Conservation (phyloP, 2,329 filamentous ascomycete species). For the Hortaea sp. region DNA sequence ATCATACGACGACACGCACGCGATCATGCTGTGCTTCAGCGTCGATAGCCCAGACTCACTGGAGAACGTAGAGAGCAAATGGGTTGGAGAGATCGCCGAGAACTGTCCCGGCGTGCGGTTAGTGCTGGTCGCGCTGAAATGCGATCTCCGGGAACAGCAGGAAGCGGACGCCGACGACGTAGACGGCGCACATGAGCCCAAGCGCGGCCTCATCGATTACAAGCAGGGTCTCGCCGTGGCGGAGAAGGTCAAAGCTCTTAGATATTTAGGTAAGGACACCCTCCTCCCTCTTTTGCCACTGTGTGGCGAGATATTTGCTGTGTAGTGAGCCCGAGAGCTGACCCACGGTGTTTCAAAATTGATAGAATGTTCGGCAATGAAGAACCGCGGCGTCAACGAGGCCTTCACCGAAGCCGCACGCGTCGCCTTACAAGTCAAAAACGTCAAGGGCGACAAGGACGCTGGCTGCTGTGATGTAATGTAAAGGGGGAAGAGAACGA, state of each 20-base stretch:
- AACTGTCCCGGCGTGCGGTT: slow-evolving; percentile 94
- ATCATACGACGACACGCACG: slow-evolving; percentile 95
- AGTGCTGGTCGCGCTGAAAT: slow-evolving; percentile 91
- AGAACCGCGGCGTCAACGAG: slow-evolving; percentile 95
- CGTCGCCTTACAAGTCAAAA: slow-evolving; percentile 62
- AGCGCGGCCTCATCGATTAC: slow-evolving; percentile 70
- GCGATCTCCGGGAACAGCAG: slow-evolving; percentile 74
- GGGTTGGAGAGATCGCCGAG: slow-evolving; percentile 95
- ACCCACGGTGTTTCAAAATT: neutral
- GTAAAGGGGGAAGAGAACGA: too few species aligned
- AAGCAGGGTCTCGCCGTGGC: slow-evolving; percentile 86
- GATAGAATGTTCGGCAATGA: slow-evolving; percentile 91
- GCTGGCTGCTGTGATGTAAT: slow-evolving; percentile 36
- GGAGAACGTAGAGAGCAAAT: slow-evolving; percentile 97
- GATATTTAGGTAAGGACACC: slow-evolving; percentile 61
- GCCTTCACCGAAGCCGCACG: slow-evolving; percentile 96
- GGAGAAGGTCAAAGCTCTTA: slow-evolving; percentile 78
- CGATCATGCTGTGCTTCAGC: slow-evolving; percentile 98
- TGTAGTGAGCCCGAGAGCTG: too few species aligned
- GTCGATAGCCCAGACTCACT: slow-evolving; percentile 92
- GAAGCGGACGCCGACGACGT: slow-evolving; percentile 54
- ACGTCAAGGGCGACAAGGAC: slow-evolving; percentile 37
- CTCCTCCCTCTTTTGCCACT: neutral
- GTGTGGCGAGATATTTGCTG: neutral
- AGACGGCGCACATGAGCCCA: slow-evolving; percentile 32